Evolutionary conservation across 116 monocot species (phyloP).

Genomic region (Thalassia testudinum): DNA sequence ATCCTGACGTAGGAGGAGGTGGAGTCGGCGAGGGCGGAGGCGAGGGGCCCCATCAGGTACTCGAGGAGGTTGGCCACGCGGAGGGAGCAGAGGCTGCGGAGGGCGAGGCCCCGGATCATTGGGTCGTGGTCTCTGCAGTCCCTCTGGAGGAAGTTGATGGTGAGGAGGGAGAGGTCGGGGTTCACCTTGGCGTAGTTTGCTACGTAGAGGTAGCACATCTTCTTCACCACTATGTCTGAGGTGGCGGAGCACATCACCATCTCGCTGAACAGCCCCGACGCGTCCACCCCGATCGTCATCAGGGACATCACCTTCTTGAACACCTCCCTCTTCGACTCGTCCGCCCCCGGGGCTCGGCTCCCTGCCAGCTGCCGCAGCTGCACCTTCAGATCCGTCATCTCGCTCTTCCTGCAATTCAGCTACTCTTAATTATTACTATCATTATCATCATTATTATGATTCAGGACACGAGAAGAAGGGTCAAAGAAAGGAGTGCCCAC

Average conservation of each 20-base stretch:
- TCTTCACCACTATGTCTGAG: slow-evolving; percentile 88
- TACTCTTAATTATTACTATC: no score
- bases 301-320: slow-evolving; percentile 96
- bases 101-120: slow-evolving; percentile 84
- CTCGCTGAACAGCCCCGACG: slow-evolving; percentile 86
- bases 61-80: slow-evolving; percentile 79
- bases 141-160: slow-evolving; percentile 90
- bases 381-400: slow-evolving; percentile 90
- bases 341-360: slow-evolving; percentile 62
- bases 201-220: slow-evolving; percentile 99
- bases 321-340: slow-evolving; percentile 71
- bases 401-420: slow-evolving; percentile 74
- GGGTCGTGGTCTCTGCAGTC: slow-evolving; percentile 91
- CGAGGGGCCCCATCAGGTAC: slow-evolving; percentile 78
- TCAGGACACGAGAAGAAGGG: slow-evolving; percentile 1
- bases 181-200: slow-evolving; percentile 68
- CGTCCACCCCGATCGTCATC: slow-evolving; percentile 97
- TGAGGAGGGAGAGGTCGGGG: slow-evolving; percentile 89
- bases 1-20: slow-evolving; percentile 59
- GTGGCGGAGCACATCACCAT: slow-evolving; percentile 99
- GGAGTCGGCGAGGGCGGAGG: slow-evolving; percentile 44
- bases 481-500: slow-evolving; percentile 11
- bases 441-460: no score
- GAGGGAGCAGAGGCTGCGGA: slow-evolving; percentile 74
- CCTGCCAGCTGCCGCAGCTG: slow-evolving; percentile 94